Conservation (phyloP, 352 stramenopile species). For the Pythium angustatum region DNA sequence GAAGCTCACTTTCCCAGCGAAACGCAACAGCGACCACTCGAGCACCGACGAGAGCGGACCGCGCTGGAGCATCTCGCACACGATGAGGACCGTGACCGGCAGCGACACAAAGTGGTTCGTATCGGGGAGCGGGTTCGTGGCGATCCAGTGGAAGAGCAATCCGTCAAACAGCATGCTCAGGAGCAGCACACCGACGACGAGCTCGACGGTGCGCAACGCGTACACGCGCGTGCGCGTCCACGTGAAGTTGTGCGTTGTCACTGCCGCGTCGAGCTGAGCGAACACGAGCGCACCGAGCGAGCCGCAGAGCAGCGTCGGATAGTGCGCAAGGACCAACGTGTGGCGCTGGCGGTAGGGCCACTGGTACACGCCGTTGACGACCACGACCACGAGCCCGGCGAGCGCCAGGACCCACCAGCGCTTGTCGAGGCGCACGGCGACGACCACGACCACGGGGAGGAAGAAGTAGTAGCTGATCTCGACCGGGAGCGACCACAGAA, state of each 20-base stretch:
- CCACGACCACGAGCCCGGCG: slow-evolving; percentile 30
- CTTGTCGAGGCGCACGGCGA: slow-evolving; percentile 19
- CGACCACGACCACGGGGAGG: slow-evolving; percentile 37
- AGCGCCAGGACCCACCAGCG: slow-evolving; percentile 39
- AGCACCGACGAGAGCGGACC: slow-evolving; percentile 36
- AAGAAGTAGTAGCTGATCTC: slow-evolving; percentile 50
- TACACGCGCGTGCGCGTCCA: slow-evolving; percentile 25
- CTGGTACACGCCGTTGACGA: slow-evolving; percentile 34
- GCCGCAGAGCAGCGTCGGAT: slow-evolving; percentile 42
- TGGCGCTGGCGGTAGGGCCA: slow-evolving; percentile 29
- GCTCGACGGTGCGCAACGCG: slow-evolving; percentile 29
- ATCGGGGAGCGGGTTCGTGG: slow-evolving; percentile 30
- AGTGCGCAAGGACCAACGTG: slow-evolving; percentile 24
- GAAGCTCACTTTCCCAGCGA: slow-evolving; percentile 48
- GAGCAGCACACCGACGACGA: slow-evolving; percentile 25
- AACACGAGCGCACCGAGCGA: slow-evolving; percentile 40
- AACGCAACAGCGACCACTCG: slow-evolving; percentile 41
- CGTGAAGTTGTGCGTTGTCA: slow-evolving; percentile 26
- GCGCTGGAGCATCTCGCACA: slow-evolving; percentile 42
- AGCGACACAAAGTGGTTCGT: slow-evolving; percentile 30
- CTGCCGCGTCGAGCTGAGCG: slow-evolving; percentile 24
- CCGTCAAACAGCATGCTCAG: slow-evolving; percentile 34
- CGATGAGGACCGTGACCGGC: slow-evolving; percentile 31
- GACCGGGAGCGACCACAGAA: slow-evolving; percentile 56
- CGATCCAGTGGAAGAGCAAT: slow-evolving; percentile 40